Evolutionary conservation across 164 flowering plant genomes (phyloP).

Genomic region (Platanus orientalis): DNA sequence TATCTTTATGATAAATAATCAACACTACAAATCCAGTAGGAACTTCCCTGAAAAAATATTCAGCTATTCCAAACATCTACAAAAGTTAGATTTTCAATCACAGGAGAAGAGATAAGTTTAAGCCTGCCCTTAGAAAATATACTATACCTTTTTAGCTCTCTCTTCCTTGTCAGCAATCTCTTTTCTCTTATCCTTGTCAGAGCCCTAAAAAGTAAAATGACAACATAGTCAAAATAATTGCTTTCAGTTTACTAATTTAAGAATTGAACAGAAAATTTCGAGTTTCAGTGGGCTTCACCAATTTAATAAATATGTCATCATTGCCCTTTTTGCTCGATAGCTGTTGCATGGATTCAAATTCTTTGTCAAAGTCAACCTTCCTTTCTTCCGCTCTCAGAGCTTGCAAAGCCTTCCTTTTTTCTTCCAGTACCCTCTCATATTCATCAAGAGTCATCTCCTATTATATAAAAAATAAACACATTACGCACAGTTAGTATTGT

Average conservation of each 20-base stretch:
- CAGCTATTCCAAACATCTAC: too few relatives aligned
- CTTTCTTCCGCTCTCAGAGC: conserved; percentile 66
- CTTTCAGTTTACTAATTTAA: background rate
- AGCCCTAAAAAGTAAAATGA: conserved; percentile 38
- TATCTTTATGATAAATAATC: too few relatives aligned
- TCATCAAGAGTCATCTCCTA: conserved; percentile 94
- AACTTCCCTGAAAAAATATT: too few relatives aligned
- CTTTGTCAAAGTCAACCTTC: conserved; percentile 69
- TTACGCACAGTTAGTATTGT: too few relatives aligned
- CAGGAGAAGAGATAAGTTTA: too few relatives aligned
- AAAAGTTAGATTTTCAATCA: too few relatives aligned
- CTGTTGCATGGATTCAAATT: conserved; percentile 66
- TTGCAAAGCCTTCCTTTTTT: conserved; percentile 73
- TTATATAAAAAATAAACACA: background rate
- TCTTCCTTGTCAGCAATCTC: conserved; percentile 77
- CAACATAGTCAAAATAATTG: conserved; percentile 5
- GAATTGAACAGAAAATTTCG: background rate
- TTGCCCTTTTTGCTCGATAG: conserved; percentile 71
- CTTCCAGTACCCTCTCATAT: conserved; percentile 82
- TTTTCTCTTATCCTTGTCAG: conserved; percentile 71
- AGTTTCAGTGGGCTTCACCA: conserved; percentile 37
- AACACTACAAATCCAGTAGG: too few relatives aligned
- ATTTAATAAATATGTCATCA: conserved; percentile 64
- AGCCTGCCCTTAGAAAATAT: too few relatives aligned
- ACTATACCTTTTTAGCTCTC: conserved; percentile 63